Evolutionary conservation across 192 early-diverging fungal species (phyloP), one percentile per base, ranked within the genome.

Genomic region (Gorgonomyces haynaldii): DNA sequence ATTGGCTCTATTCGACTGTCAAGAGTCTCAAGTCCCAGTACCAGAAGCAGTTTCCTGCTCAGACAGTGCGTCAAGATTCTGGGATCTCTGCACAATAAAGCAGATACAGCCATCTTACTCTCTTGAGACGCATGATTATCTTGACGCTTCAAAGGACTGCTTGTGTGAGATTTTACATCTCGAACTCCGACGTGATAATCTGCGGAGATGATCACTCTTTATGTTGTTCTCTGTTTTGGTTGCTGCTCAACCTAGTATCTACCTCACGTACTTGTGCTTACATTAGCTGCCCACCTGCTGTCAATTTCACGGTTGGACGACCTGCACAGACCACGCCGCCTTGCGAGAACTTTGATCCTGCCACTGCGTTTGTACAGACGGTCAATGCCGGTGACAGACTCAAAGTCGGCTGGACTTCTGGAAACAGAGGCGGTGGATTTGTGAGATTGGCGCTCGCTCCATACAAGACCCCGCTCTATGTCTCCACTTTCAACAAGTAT

Each of bases 331-430:
- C 20, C 20, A 23, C 25, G 21, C 21, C 21, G 12, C 39, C 39
- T 22, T 41, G 39, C 25, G 39, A 41, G 24, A 19, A 17, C 2
- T 41, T 41, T 22, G n/a, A n/a, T n/a, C 20, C 39, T 23, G 21
- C 39, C 8, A 12, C 39, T 6, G 21, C 39, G 24, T 41, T 23
- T 22, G 24, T 23, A 1, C 39, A 23, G 2, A 15, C 16, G 12
- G 53, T 55, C 21, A 53, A 9, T 27, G 53, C 53, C 6, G 53
- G 53, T 2, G 46, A 51, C 15, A 2, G 47, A 24, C 46, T 55
- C n/a, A 55, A 55, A 35, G 53, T 55, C 22, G 53, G 47, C 10
- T 55, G 53, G 53, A 16, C 32, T 0, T 23, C 16, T 17, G 47
- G 53, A 29, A 55, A 55, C 21, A 2, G 35, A 2, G 52, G 41